Evolutionary conservation across 2,329 filamentous ascomycete genomes (phyloP), one percentile per base, ranked within the genome.

Genomic region (Ambrosiella beaveri): DNA sequence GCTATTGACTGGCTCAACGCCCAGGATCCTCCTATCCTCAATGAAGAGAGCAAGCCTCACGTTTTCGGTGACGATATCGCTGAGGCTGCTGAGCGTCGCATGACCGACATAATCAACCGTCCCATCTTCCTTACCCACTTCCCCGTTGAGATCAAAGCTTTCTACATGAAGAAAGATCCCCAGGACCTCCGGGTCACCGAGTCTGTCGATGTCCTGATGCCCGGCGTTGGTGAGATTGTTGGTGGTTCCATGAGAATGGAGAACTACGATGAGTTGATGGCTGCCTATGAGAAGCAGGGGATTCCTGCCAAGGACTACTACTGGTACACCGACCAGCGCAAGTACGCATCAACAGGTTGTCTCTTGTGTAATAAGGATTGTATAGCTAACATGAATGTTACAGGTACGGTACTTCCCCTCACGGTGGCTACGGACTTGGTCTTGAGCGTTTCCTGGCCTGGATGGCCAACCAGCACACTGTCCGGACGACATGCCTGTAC

Each of bases 111-210:
- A 65, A 95, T 98, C 76, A 93, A 94, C 81, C 76, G 81, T 57
- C 93, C 93, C 62, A 95, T 98, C 71, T 88, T 97, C 75, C 78
- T 97, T 47, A 97, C 91, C 1, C 91, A 97, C 73, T 98, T 98
- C 81, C 93, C 93, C 17, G 84, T 84, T 61, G 88, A 91, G 74
- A 95, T 98, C 78, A 98, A 98, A 78, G 86, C 93, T 1, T 98
- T 98, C 71, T 98, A 98, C 79, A 98, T 98, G 93, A 85, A 90
- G 73, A 90, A 85, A 72, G 93, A 91, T 65, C 75, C 77, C 49
- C 72, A 78, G 37, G 93, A 98, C 68, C 74, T 72, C 37, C 80
- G 90, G 35, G 88, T 96, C 36, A 98, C 93, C 0, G 91, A 98
- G 76, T 88, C 82, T 62, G 91, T 97, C 12, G 93, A 98, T 66